Conservation (phyloP, 495 filamentous ascomycete genomes). For the Penicillium dipodomyicola region DNA sequence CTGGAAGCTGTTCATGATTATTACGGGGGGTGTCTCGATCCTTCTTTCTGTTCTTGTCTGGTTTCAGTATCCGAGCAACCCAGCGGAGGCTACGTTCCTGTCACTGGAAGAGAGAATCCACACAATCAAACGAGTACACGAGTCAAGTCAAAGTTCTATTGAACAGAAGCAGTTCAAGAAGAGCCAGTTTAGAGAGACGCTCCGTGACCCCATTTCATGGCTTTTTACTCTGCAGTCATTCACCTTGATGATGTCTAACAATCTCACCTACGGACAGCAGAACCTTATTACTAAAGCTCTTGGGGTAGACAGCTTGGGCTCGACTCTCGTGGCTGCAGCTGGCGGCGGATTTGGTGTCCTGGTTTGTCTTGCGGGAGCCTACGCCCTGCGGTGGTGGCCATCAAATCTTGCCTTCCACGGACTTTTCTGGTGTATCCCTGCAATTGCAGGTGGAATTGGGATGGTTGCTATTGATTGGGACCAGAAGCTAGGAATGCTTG, state of each 20-base stretch:
- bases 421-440: slow-evolving; percentile 30
- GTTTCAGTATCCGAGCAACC: slow-evolving; percentile 23
- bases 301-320: slow-evolving; percentile 22
- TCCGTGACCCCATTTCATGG: slow-evolving; percentile 26
- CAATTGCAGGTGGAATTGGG: slow-evolving; percentile 26
- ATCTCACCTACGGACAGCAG: slow-evolving; percentile 28
- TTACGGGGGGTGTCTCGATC: slow-evolving; percentile 22
- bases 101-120: slow-evolving; percentile 19
- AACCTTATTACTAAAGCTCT: slow-evolving; percentile 19
- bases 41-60: slow-evolving; percentile 19
- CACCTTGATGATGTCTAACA: slow-evolving; percentile 27
- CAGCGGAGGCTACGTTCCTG: slow-evolving; percentile 18
- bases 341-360: slow-evolving; percentile 16
- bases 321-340: slow-evolving; percentile 22
- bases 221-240: slow-evolving; percentile 25
- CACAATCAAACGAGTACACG: slow-evolving; percentile 18
- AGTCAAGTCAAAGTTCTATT: slow-evolving; percentile 18
- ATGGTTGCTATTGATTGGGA: slow-evolving; percentile 32
- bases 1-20: slow-evolving; percentile 32
- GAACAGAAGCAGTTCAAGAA: slow-evolving; percentile 29
- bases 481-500: slow-evolving; percentile 20
- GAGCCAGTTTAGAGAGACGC: slow-evolving; percentile 20
- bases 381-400: background rate
- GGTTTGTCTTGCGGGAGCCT: slow-evolving; percentile 6
- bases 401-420: background rate